Evolutionary conservation across 768 basidiomycete species (phyloP), one percentile per base, ranked within the genome.

Genomic region (Postia placenta): DNA sequence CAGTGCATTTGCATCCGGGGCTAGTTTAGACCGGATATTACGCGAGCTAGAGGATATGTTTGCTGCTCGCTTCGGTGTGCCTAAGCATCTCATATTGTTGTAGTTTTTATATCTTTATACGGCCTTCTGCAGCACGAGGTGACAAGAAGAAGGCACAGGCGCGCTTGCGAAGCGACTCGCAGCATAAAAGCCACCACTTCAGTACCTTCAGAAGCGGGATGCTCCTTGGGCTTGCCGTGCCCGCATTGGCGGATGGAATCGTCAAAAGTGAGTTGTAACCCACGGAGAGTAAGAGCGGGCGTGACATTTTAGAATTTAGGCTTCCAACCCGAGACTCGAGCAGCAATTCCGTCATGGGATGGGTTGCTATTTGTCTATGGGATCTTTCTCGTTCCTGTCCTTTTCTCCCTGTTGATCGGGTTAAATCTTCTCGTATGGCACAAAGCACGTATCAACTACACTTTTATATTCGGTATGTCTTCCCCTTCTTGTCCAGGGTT

Each of bases 381-480:
- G 0, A 73, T 84, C 4, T 65, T 95, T 22, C 65, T 81, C 38
- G 64, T 96, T 3, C 92, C 93, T 0, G 72, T 84, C 5, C 53
- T 95, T 2, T 87, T 96, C 59, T 72, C 81, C 1, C 52, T 91
- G 26, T 68, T 96, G 1, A 78, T 98, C 47, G 87, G 90, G 22
- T 49, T 87, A n/a, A 97, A 99, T 62, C 55, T 98, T 4, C 56
- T 83, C 19, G 85, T 84, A 0, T 99, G 89, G 86, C 73, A 79
- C 0, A 66, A 68, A 4, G 71, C 83, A 4, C 75, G 87, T 40
- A 92, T 99, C 57, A 98, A 97, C 62, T 95, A 93, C 58, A 77
- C 83, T n/a, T 95, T 97, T 64, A 89, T 94, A 28, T 89, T 94
- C 59, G 87, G 87, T 87, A 50, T 33, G 76, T 57, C n/a, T n/a